Base-by-base conservation (phyloP, 2,329 filamentous ascomycete species). In the Aspergillus unguis region DNA sequence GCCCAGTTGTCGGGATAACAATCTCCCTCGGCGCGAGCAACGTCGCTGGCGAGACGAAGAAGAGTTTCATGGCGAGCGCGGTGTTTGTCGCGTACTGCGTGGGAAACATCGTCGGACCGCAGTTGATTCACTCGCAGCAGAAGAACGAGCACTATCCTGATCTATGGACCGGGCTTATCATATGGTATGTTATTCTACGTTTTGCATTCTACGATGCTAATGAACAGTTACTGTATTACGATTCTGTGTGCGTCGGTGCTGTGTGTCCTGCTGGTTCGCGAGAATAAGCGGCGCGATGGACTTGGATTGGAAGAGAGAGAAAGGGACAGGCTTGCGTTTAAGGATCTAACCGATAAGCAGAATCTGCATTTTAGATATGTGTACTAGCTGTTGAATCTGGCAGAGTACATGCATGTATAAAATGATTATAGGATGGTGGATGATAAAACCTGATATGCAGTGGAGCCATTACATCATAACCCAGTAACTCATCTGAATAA, bases 21-120 rank as follows among this genome's bases (percentile, higher is more conserved):
- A 81, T 84, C 38, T 76, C 75, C 0, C 63, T 83, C 2, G 80
- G 79, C 0, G 82, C 82, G 76, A 81, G 82, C 8, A 91, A 91
- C 58, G 85, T 90, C 0, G 86, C 87, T 0, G 87, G 88, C 0
- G 81, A 87, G 26, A 90, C 87, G 0, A 91, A 91, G 73, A 90
- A 90, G 75, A 87, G 84, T 57, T 85, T 87, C 62, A 89, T 87
- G 78, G 85, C 87, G 0, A 84, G 85, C 0, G 84, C 84, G 0
- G 85, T 88, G 1, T 91, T 90, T 57, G 85, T 88, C 0, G 86
- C 85, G 0, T 90, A 90, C 63, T 88, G 85, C 50, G 83, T 90
- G 5, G 82, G 87, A 1, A 90, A 90, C 60, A 90, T 91, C 46
- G 83, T 90, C 26, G 87, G 87, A 0, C 87, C 87, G 3, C 85